Base-by-base conservation (phyloP, 371 early-diverging fungal species). In the Chytridiales sp. region DNA sequence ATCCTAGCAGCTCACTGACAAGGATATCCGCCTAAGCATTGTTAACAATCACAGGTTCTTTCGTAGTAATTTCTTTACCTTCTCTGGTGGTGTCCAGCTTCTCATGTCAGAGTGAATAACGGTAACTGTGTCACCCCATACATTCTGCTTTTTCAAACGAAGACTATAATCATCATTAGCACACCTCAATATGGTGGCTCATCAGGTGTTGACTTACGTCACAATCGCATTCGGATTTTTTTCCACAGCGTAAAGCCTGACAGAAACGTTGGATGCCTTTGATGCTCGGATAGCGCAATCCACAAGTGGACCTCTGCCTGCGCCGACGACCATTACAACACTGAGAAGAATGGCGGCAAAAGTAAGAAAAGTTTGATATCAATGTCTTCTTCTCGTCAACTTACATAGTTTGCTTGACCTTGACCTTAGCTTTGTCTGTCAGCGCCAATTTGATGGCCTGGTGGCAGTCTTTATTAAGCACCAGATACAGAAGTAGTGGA, bases 191-290 rank as follows among this genome's bases (percentile, higher is more conserved):
- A n/a, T n/a, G n/a, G n/a, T n/a, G n/a, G n/a, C n/a, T n/a, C n/a
- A n/a, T n/a, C n/a, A n/a, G n/a, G n/a, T n/a, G 38, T 29, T n/a
- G 9, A 66, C 83, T 74, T 79, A 87, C 85, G 87, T 90, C 11
- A 94, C 89, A 77, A 89, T 85, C 0, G 95, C 96, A 66, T 93
- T 94, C 0, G 93, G 89, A 62, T 96, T 97, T 80, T 97, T 96
- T 66, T 97, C 97, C 1, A 97, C 67, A 0, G 96, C 96, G 69
- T 87, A 86, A 13, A 95, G 62, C 5, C 77, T 72, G 8, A 96
- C 85, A 34, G 74, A 74, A 0, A 83, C 76, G 9, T 79, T 70
- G 3, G 89, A 82, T 46, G 73, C 76, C 19, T 83, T 84, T 1
- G 95, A 83, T 0, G 95, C 93, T 22, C 80, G 70, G 22, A 95